Base-by-base conservation (phyloP, 2,329 filamentous ascomycete species). In the Alternaria sp. region DNA sequence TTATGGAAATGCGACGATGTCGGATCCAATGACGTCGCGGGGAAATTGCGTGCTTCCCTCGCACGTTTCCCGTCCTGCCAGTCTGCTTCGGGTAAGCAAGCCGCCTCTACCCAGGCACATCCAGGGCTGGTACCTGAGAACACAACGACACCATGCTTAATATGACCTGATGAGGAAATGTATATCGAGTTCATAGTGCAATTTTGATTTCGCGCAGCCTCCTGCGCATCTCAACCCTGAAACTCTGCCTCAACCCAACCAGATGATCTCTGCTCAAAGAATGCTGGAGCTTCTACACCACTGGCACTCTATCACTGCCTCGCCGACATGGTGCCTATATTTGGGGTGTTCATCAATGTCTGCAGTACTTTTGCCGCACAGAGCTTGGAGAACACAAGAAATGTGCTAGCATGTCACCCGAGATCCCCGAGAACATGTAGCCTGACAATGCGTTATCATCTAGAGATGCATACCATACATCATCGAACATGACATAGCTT, bases 31-130 rank as follows among this genome's bases (percentile, higher is more conserved):
- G 60, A 71, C 60, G 63, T 61, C 39, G 52, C 64, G 46, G 61
- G 54, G 63, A 67, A 57, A 74, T 74, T 66, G 68, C 71, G 70
- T 70, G 64, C 62, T 74, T 62, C 44, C 43, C 54, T 51, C 34
- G 26, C 32, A 44, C 53, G 36, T 32, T 57, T 38, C 58, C 59
- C 61, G 61, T 61, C 59, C 52, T 57, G 53, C 53, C 58, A 61
- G 51, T 30, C 48, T 44, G 20, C n/a, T 52, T 62, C 51, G 39
- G 61, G 54, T 46, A 57, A 57, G 56, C 62, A 57, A 12, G 22
- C 34, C 36, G 18, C 54, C 26, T 32, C n/a, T 22, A 14, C 43
- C 22, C 30, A 47, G 34, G 36, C 26, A 22, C 36, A n/a, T 32
- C 20, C 20, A 42, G 11, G 39, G 20, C 20, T 24, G 20, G 39